A percentile compares a stretch with the other conserved stretches of the same genome.
These are phyloP conservation scores for Terfezia boudieri DNA, from an alignment of 495 filamentous ascomycete genomes.

Conservation along the genomic window DNA sequence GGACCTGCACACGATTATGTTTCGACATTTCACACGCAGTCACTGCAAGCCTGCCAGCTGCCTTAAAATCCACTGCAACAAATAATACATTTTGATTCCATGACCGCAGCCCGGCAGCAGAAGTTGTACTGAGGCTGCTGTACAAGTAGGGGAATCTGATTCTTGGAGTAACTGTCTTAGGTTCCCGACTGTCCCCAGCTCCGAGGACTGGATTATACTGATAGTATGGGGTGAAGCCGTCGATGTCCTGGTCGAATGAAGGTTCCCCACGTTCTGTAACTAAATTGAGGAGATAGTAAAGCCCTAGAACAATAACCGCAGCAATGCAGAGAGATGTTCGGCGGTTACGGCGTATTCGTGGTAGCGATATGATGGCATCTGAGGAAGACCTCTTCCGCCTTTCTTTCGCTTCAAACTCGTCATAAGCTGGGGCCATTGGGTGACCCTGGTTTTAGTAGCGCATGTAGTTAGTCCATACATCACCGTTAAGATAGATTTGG, in stretches of 20 bases:
- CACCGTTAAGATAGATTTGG: no score
- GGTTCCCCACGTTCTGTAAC: neutral
- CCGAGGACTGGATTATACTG: neutral
- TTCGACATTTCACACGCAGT: slow-evolving; percentile 33
- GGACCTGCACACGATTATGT: slow-evolving; percentile 26
- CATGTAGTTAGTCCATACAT: no score
- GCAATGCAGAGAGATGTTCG: neutral
- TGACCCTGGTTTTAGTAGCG: no score
- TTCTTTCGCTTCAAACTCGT: neutral
- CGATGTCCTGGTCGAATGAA: neutral
- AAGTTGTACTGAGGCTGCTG: slow-evolving; percentile 2
- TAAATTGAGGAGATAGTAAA: neutral
- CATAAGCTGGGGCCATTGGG: neutral
- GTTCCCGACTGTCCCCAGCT: neutral
- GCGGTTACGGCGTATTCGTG: neutral
- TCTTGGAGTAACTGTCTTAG: slow-evolving; percentile 2
- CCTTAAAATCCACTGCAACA: slow-evolving; percentile 27
- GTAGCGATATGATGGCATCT: neutral
- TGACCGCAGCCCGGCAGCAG: slow-evolving; percentile 3
- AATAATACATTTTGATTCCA: slow-evolving; percentile 29
- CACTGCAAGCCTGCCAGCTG: slow-evolving; percentile 30
- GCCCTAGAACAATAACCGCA: neutral
- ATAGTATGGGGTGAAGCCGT: neutral
- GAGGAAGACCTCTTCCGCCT: neutral
- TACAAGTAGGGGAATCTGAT: slow-evolving; percentile 13